Evolutionary conservation across 129 eudicot genomes (phyloP), one percentile per base, ranked within the genome.

Genomic region (Ambrosia trifida): DNA sequence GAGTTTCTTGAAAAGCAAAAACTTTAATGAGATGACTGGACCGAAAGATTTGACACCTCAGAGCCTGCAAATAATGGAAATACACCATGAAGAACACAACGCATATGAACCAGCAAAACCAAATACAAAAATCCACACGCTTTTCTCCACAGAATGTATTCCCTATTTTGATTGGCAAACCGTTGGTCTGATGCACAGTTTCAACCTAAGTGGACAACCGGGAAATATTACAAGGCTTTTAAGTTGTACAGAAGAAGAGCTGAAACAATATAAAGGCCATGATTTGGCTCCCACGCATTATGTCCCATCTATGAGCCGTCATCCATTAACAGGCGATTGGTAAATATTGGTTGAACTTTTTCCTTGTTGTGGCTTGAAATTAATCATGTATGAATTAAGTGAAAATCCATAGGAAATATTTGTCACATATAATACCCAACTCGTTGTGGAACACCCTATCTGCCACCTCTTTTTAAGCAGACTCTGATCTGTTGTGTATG

Each of bases 121-220:
- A 43, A 14, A 76, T 66, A 90, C 97, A 12, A 94, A 87, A 79
- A 90, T 94, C 63, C 99, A 94, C 75, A 90, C 99, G 2, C 73
- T 94, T 36, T 94, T 94, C 58, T 94, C 99, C 16, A 90, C 99
- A 10, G 99, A 94, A 69, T 94, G 99, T 73, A 73, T 83, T 8
- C 69, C 90, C 6, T 90, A 94, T 74, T 94, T 94, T 74, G 99
- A 94, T 84, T 94, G 99, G 99, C 99, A 94, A 52, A 94, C 99
- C 30, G 93, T 94, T 59, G 99, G 99, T 33, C 78, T 94, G 62
- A 82, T 94, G 73, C 99, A 94, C 67, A 94, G 99, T 75, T 94
- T 94, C 72, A 81, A 80, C 64, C 76, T 43, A 61, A 94, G 97
- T 78, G 96, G 99, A 46, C 99, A 94, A 67, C 99, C 99, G 0